These are phyloP conservation scores for Monosporascus sp. DNA, from an alignment of 2,329 filamentous ascomycete species.

Conservation along the genomic window DNA sequence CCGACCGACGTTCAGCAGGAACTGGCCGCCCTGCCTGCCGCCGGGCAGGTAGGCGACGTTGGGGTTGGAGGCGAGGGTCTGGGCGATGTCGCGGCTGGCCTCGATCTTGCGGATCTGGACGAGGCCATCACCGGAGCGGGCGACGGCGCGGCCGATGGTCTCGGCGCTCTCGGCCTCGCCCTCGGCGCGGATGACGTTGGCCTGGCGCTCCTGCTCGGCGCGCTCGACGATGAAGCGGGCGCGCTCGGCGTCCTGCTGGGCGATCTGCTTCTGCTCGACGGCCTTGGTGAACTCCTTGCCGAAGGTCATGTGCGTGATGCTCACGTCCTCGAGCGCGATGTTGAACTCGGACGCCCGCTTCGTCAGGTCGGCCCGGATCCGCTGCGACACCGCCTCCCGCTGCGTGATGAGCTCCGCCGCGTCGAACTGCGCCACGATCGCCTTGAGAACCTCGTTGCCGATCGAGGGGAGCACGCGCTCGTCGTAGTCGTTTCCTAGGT, in stretches of 20 bases:
- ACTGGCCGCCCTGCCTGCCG: conserved; percentile 53
- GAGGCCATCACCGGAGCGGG: conserved; percentile 87
- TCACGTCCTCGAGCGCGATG: conserved; percentile 97
- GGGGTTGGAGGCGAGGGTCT: conserved; percentile 82
- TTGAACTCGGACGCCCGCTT: conserved; percentile 96
- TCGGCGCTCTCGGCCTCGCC: conserved; percentile 96
- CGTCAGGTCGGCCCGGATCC: conserved; percentile 87
- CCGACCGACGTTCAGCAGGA: conserved; percentile 48
- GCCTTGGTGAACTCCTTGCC: conserved; percentile 98
- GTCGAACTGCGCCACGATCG: conserved; percentile 98
- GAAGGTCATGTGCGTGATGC: conserved; percentile 99
- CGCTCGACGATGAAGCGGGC: conserved; percentile 98
- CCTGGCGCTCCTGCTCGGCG: conserved; percentile 97
- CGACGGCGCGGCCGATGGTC: conserved; percentile 88
- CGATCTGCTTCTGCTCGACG: conserved; percentile 99
- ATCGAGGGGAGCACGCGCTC: conserved; percentile 97
- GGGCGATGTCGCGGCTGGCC: conserved; percentile 91
- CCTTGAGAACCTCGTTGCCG: conserved; percentile 98
- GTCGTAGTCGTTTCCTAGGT: conserved; percentile 96
- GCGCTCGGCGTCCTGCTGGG: conserved; percentile 96
- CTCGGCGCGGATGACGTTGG: conserved; percentile 96
- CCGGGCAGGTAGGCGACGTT: conserved; percentile 94
- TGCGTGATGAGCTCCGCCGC: conserved; percentile 98
- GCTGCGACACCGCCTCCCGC: conserved; percentile 91
- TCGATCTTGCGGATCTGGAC: conserved; percentile 97